These are phyloP conservation scores for Phytophthora vignae DNA, from an alignment of 352 stramenopile genomes.

Conservation along the genomic window DNA sequence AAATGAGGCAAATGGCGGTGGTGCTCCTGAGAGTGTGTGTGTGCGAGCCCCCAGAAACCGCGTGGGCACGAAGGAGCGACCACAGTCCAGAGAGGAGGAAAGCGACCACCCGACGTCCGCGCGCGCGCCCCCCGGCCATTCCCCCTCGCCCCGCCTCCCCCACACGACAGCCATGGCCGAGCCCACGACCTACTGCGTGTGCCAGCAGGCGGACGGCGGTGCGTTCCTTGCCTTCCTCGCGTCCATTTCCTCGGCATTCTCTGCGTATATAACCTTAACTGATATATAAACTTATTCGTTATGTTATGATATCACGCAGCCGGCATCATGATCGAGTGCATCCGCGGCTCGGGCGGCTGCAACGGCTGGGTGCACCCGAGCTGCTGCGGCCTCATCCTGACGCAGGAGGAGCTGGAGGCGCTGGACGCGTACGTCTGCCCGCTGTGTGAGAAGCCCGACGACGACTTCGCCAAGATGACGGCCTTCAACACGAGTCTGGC, in stretches of 20 bases:
- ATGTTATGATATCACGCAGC: conserved; percentile 17
- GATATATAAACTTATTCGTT: not conserved
- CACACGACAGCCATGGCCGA: conserved; percentile 35
- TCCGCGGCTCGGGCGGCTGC: conserved; percentile 88
- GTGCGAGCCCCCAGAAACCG: not conserved
- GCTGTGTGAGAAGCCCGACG: conserved; percentile 73
- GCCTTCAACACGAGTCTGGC: conserved; percentile 81
- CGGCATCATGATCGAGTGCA: conserved; percentile 95
- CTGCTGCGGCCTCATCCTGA: conserved; percentile 90
- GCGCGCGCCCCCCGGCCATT: not conserved
- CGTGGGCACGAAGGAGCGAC: not conserved
- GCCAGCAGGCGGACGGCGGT: conserved; percentile 81
- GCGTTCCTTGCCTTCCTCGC: not conserved
- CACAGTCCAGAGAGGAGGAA: not conserved
- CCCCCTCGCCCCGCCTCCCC: not conserved
- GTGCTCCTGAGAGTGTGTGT: no score
- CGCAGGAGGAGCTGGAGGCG: conserved; percentile 85
- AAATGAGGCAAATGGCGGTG: not conserved
- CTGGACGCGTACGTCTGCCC: conserved; percentile 89
- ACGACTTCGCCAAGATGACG: conserved; percentile 72
- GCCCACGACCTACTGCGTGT: conserved; percentile 85
- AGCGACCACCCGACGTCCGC: not conserved
- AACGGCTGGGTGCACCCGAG: conserved; percentile 92
- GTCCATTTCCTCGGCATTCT: not conserved
- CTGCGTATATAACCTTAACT: not conserved